These are phyloP conservation scores for Lachnellula occidentalis DNA, from an alignment of 2,329 filamentous ascomycete species.

Conservation along the genomic window DNA sequence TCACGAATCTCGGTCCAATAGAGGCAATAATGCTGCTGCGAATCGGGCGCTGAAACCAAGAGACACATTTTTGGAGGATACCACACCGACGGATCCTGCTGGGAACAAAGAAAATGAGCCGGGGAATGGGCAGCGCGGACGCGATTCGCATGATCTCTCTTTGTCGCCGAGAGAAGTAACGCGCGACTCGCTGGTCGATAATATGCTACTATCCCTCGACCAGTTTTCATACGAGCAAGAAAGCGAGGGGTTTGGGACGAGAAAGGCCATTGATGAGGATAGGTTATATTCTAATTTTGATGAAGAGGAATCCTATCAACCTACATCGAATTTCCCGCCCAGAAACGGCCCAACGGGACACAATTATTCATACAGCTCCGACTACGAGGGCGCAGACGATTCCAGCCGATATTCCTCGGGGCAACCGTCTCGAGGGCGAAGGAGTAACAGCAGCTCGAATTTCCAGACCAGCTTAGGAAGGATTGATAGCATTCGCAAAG, in stretches of 20 bases:
- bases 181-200: conserved; percentile 87
- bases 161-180: conserved; percentile 70
- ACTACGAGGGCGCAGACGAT: conserved; percentile 52
- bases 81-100: conserved; percentile 28
- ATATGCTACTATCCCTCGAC: conserved; percentile 91
- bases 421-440: conserved; percentile 51
- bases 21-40: conserved; percentile 21
- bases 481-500: conserved; percentile 53
- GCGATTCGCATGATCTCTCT: conserved; percentile 67
- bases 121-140: conserved; percentile 14
- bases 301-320: conserved; percentile 16
- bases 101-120: conserved; percentile 22
- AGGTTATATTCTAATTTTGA: conserved; percentile 26
- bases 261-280: conserved; percentile 24
- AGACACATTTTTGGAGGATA: conserved; percentile 32
- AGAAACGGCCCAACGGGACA: conserved; percentile 31
- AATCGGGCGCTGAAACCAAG: conserved; percentile 28
- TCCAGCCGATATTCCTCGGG: conserved; percentile 45
- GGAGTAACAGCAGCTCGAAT: conserved; percentile 78
- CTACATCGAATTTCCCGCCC: conserved; percentile 22
- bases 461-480: conserved; percentile 55
- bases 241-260: conserved; percentile 19
- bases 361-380: conserved; percentile 56
- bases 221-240: conserved; percentile 59
- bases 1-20: conserved; percentile 16